Evolutionary conservation across 805 yeast genomes (phyloP), one percentile per base, ranked within the genome.

Genomic region (Saccharomycopsis vini): DNA sequence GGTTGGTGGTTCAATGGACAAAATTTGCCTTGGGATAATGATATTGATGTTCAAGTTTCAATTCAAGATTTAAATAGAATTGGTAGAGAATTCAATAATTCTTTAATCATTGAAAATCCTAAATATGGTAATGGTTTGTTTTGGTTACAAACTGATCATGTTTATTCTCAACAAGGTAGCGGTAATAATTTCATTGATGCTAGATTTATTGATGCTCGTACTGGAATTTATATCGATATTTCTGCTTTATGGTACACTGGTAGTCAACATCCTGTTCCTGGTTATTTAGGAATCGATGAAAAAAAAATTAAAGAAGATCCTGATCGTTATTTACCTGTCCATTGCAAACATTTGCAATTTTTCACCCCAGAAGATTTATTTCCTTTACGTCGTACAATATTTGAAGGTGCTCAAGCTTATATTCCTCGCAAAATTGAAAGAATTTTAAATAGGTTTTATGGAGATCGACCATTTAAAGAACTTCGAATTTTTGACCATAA

Each of bases 1-100:
- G 79, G 81, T 5, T 78, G 79, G 73, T 70, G 72, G 51, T 76
- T 75, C 69, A 75, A 73, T 54, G 81, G 80, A 1, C 56, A 73
- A 46, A 61, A 66, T 4, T 62, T 78, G 50, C 79, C 79, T 5
- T 78, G 81, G 80, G 84, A 77, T 56, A 63, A 65, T 36, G 82
- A 77, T 53, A 59, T 74, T 28, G 83, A 78, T 60, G 79, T 75
- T n/a, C 81, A 77, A 53, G 61, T 77, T 54, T 71, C 81, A 1
- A 69, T 72, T 46, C 53, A 50, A 2, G 70, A 72, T 30, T 54
- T 75, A 40, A 59, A 62, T 39, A 55, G 51, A 31, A 54, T 78
- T 31, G 77, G 77, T 3, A 56, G 66, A 33, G 47, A 58, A 13
- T 75, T 59, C 55, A 76, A 77, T 54, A 76, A 73, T 50, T 60